These are phyloP conservation scores for Mucor circinelloides DNA, from an alignment of 371 early-diverging fungal species.

Conservation along the genomic window DNA sequence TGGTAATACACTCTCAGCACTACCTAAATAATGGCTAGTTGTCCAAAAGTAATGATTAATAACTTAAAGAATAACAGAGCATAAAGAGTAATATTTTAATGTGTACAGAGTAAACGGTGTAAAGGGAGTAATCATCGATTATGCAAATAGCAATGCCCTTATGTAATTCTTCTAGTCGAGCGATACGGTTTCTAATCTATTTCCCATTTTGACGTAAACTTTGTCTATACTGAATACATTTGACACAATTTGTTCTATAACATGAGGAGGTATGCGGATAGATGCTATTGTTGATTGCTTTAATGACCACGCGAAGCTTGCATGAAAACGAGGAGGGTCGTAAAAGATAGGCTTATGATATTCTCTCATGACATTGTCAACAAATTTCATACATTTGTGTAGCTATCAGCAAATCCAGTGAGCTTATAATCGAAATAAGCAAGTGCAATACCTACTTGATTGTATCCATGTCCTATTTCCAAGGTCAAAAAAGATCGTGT, in stretches of 20 bases:
- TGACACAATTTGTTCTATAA: conserved; percentile 11
- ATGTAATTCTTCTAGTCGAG: too few species aligned
- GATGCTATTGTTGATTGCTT: conserved; percentile 8
- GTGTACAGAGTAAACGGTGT: too few species aligned
- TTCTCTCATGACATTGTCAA: conserved; percentile 30
- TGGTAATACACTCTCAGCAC: too few species aligned
- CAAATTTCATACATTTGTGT: conserved; percentile 14
- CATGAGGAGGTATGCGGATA: conserved; percentile 17
- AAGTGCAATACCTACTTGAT: conserved; percentile 29
- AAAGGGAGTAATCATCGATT: too few species aligned
- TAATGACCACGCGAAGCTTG: conserved; percentile 47
- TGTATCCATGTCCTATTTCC: conserved; percentile 49
- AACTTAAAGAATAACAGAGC: too few species aligned
- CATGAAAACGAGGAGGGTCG: conserved; percentile 53
- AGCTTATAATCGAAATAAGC: not conserved
- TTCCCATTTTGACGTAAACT: conserved; percentile 40
- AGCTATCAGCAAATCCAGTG: conserved; percentile 12
- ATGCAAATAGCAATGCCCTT: too few species aligned
- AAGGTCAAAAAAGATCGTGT: conserved; percentile 47
- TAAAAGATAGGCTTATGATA: conserved; percentile 38
- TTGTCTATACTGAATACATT: conserved; percentile 10
- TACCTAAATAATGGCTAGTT: too few species aligned
- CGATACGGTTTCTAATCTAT: conserved; percentile 20
- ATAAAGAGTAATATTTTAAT: too few species aligned
- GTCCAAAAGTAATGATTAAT: too few species aligned